Base-by-base conservation (phyloP, 495 filamentous ascomycete genomes). In the Talaromyces stipitatus region DNA sequence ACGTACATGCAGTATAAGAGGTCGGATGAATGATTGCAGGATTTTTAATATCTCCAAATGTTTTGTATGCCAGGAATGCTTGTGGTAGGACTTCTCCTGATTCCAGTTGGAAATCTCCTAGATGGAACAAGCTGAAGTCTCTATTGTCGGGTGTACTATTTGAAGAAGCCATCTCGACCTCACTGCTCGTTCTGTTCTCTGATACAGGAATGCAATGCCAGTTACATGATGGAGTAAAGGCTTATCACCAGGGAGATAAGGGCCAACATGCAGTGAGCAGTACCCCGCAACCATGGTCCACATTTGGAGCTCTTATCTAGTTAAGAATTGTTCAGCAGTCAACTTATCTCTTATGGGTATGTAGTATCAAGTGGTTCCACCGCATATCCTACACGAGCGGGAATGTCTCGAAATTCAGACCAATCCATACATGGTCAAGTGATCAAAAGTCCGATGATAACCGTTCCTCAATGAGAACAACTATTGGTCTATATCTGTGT, bases 21-120 rank as follows among this genome's bases (percentile, higher is more conserved):
- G 80, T 80, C 11, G 86, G 86, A 64, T 89, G 88, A 32, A 90
- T 75, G 53, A 90, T 82, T 2, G 83, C 82, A 18, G 85, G 85
- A n/a, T 70, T 74, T 5, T 68, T 76, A 1, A 80, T 69, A 51
- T 85, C 75, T 5, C 86, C 86, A 61, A 87, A 84, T 9, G 86
- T 86, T 66, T 85, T 88, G 70, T 85, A 90, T 24, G 86, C 85
- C 58, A 90, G 77, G 38, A 79, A 68, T 12, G 85, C 82, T 65
- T 84, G 67, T 22, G 68, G 58, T 26, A 88, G 78, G 38, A 66
- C 74, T 55, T 79, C 72, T 24, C 83, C 83, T 27, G 75, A 79
- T 61, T 85, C 79, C 20, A 88, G 75, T 59, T 81, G 70, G 77
- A 82, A 86, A 65, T 86, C 79, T 10, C 82, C 84, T 4, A 86